Conservation (phyloP, 176 grass and related monocot species). For the Poa pratensis region DNA sequence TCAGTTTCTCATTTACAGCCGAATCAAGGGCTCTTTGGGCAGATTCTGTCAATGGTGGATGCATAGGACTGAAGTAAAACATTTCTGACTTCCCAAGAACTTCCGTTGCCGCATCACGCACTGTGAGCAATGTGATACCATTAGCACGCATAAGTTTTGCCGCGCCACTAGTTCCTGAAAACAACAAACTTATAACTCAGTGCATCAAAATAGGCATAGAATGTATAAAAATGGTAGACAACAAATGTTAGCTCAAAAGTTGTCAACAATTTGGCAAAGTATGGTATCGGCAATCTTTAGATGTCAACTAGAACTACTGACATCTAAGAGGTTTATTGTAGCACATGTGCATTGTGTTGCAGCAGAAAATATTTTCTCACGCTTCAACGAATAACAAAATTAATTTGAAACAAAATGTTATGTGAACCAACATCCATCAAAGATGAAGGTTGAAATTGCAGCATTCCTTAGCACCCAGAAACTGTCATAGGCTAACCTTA, state of each 20-base stretch:
- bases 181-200: conserved; percentile 32
- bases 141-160: conserved; percentile 85
- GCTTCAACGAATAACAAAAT: conserved; percentile 7
- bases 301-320: conserved; percentile 21
- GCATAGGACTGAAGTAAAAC: conserved; percentile 63
- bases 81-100: conserved; percentile 84
- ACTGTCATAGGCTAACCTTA: conserved; percentile 8
- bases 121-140: conserved; percentile 78
- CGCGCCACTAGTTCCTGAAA: conserved; percentile 78
- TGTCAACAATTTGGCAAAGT: neutral
- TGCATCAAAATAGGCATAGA: conserved; percentile 22
- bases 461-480: neutral
- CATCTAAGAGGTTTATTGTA: conserved; percentile 7
- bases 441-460: conserved; percentile 1
- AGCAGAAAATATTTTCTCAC: conserved; percentile 9
- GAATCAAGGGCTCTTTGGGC: conserved; percentile 82
- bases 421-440: conserved; percentile 25
- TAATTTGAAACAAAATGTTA: neutral
- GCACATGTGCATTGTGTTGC: neutral
- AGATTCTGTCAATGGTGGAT: conserved; percentile 73
- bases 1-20: conserved; percentile 76
- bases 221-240: conserved; percentile 34
- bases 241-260: conserved; percentile 31
- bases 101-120: conserved; percentile 68
- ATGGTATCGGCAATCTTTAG: neutral